Evolutionary conservation across 441 rosid species (phyloP).

Genomic region (Populus hybrid): DNA sequence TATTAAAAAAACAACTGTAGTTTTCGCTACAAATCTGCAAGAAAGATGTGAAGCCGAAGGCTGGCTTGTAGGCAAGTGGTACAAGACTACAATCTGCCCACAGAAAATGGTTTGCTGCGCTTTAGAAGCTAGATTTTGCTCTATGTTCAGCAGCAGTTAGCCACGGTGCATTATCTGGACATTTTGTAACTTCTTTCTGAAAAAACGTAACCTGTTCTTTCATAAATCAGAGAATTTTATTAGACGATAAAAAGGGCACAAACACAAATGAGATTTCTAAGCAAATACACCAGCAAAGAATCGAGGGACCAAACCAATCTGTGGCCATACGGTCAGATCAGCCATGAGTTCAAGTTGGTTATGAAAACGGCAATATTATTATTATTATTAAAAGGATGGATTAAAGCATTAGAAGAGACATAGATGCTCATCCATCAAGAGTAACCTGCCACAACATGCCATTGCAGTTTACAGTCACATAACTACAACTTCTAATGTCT

Average conservation of each 20-base stretch:
- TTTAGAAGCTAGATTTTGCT: too few species aligned
- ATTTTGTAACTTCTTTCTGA: too few species aligned
- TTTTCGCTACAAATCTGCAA: too few species aligned
- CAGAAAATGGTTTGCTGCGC: too few species aligned
- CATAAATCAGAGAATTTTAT: too few species aligned
- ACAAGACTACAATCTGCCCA: too few species aligned
- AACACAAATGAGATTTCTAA: background rate
- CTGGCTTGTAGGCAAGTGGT: too few species aligned
- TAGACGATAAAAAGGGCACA: background rate
- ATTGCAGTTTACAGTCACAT: background rate
- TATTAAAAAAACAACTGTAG: too few species aligned
- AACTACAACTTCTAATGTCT: background rate
- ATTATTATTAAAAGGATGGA: background rate
- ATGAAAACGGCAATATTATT: background rate
- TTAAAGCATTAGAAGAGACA: background rate
- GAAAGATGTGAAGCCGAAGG: too few species aligned
- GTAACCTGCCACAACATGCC: background rate
- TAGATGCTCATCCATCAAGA: background rate
- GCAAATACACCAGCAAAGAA: background rate
- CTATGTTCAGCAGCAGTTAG: too few species aligned
- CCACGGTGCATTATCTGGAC: too few species aligned
- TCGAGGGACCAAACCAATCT: background rate
- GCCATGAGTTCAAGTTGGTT: background rate
- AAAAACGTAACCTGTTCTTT: too few species aligned
- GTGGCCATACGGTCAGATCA: background rate